Percentiles rank a stretch among this genome's conserved stretches.
These are phyloP conservation scores for Russula lepida DNA, from an alignment of 768 basidiomycete genomes.

Conservation along the genomic window DNA sequence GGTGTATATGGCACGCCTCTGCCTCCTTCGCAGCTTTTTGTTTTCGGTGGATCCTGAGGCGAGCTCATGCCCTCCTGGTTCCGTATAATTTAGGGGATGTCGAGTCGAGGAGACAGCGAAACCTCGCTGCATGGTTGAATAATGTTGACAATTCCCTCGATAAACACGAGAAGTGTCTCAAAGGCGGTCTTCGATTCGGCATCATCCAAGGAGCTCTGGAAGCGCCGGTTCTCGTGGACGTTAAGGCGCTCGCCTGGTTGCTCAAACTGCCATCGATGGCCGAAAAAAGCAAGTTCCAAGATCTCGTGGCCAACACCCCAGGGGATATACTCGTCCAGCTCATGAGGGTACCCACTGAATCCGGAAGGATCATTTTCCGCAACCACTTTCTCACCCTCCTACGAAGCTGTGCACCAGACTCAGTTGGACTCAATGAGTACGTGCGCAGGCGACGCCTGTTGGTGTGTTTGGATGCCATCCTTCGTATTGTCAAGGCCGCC, in stretches of 20 bases:
- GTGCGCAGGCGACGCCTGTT: constrained; percentile 2
- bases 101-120: not conserved
- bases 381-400: constrained; percentile 6
- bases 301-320: not conserved
- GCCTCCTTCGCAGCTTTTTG: not conserved
- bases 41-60: not conserved
- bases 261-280: not conserved
- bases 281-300: constrained; percentile 4
- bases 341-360: not conserved
- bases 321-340: not conserved
- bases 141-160: not conserved
- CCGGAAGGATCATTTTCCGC: not conserved
- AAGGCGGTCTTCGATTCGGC: not conserved
- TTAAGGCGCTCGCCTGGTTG: constrained; percentile 1
- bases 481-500: not conserved
- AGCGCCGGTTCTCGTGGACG: not conserved
- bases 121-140: not conserved
- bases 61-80: constrained; percentile 1
- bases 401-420: constrained; percentile 1
- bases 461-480: constrained; percentile 5
- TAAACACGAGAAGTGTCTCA: not conserved
- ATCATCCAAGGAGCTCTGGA: not conserved
- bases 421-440: not conserved
- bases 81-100: constrained; percentile 2
- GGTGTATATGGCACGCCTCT: not conserved